Evolutionary conservation across 140 eudicot genomes (phyloP), one percentile per base, ranked within the genome.

Genomic region (Flaveria floridana): DNA sequence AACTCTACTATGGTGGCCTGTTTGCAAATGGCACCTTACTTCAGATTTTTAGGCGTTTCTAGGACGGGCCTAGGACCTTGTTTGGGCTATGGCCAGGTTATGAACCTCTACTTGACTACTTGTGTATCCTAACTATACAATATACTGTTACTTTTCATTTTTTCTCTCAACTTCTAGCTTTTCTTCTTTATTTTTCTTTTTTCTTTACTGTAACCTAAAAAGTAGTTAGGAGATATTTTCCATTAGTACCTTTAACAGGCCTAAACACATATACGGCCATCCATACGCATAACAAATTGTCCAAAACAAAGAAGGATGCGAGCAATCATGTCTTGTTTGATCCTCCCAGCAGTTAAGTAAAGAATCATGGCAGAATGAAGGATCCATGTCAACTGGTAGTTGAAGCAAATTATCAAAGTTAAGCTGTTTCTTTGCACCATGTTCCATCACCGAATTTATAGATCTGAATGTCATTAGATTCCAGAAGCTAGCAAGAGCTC

Each of bases 241-340:
- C 34, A 68, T 56, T 34, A 44, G 30, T 85, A 92, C 98, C 98
- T 92, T 92, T 77, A 92, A 58, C 37, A 92, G 67, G 62, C 96
- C 98, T 76, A 92, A 74, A 41, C 91, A 80, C 52, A 89, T 71
- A 72, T 92, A 89, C 23, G 91, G 85, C 93, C 95, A 89, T 77
- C 98, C 98, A 76, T 87, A 92, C 73, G 95, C 91, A 63, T 55
- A 81, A 68, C 86, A 92, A 25, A 92, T 82, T 51, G 95, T 84
- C 82, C 82, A 85, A 77, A 92, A 81, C 77, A 92, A 81, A 41
- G 95, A 92, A 58, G 96, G 93, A 71, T 82, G 76, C 61, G 78
- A 67, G 79, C 12, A 11, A 72, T 75, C 59, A 18, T 65, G 50
- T 68, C 62, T 80, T 75, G 71, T 83, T 81, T 86, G 95, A 79